Conservation (phyloP, 1,139 yeast species). For the Blastobotrys indianensis region DNA sequence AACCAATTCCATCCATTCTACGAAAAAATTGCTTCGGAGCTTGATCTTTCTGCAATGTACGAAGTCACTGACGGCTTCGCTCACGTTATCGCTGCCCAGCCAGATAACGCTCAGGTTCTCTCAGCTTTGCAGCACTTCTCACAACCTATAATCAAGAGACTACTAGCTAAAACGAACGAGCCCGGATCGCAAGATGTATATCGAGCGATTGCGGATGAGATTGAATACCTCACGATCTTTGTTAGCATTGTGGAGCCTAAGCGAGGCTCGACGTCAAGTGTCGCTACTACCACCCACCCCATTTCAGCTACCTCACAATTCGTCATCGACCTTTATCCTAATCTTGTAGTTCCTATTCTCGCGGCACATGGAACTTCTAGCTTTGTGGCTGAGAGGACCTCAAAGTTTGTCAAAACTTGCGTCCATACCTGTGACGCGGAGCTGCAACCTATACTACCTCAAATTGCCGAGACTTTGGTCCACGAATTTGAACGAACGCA, state of each 20-base stretch:
- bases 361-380: conserved; percentile 49
- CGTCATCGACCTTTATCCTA: conserved; percentile 56
- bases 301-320: conserved; percentile 42
- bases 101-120: conserved; percentile 37
- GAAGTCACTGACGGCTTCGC: conserved; percentile 90
- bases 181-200: conserved; percentile 38
- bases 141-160: conserved; percentile 54
- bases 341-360: conserved; percentile 43
- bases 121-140: conserved; percentile 54
- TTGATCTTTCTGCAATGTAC: conserved; percentile 66
- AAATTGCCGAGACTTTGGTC: conserved; percentile 56
- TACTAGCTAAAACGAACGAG: conserved; percentile 30
- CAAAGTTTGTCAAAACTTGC: conserved; percentile 61
- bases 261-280: conserved; percentile 24
- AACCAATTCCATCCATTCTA: conserved; percentile 76
- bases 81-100: conserved; percentile 63
- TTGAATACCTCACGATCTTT: conserved; percentile 70
- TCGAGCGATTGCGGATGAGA: conserved; percentile 59
- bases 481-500: conserved; percentile 64
- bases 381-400: conserved; percentile 65
- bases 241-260: conserved; percentile 46
- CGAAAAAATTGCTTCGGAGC: conserved; percentile 47
- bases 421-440: conserved; percentile 66
- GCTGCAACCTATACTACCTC: conserved; percentile 55
- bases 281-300: neutral